These are phyloP conservation scores for Arachnopeziza araneosa DNA, from an alignment of 2,329 filamentous ascomycete genomes.

Conservation along the genomic window DNA sequence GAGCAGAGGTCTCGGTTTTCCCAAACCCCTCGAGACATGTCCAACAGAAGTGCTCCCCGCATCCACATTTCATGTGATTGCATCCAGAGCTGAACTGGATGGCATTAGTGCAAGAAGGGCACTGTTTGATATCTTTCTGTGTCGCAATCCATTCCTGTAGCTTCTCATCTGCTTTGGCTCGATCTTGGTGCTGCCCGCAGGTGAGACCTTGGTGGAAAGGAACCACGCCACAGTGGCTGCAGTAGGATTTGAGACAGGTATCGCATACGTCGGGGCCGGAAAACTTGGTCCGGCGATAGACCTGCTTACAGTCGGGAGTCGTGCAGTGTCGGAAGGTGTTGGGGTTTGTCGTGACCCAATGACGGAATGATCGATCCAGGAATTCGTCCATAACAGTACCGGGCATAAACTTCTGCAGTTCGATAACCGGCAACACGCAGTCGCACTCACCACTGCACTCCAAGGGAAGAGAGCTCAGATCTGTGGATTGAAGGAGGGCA, in stretches of 20 bases:
- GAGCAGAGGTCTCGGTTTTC: not conserved
- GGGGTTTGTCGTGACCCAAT: not conserved
- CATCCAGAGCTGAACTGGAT: not conserved
- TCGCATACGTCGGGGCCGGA: not conserved
- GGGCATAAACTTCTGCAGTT: not conserved
- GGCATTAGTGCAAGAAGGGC: not conserved
- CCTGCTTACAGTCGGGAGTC: not conserved
- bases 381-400: not conserved
- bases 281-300: not conserved
- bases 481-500: not conserved
- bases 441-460: not conserved
- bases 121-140: not conserved
- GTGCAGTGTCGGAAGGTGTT: not conserved
- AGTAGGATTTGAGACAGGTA: not conserved
- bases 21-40: not conserved
- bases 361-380: not conserved
- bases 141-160: not conserved
- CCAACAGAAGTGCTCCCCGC: not conserved
- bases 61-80: not conserved
- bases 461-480: not conserved
- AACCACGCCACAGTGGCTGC: not conserved
- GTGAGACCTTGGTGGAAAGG: not conserved
- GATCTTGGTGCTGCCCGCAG: not conserved
- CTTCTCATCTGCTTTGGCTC: no score
- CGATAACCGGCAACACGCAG: not conserved